Evolutionary conservation across 225 moss, liverwort and hornwort species (phyloP).

Genomic region (Neckera pumila): DNA sequence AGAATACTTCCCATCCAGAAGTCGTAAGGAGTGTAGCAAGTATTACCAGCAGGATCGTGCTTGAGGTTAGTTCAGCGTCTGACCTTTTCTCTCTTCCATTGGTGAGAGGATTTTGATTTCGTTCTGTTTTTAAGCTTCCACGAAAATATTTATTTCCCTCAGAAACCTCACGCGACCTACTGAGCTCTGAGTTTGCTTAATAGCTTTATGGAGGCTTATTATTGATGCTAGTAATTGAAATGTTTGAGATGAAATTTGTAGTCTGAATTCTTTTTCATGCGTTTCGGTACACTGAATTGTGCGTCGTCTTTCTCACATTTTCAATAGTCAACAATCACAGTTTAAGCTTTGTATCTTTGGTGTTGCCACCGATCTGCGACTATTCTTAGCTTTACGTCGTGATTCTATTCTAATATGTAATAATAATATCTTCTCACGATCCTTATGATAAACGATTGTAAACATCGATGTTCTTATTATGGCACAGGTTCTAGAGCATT

Average conservation of each 20-base stretch:
- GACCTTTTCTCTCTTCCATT: background rate
- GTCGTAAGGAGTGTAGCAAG: background rate
- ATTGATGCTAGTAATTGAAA: background rate
- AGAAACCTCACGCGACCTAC: background rate
- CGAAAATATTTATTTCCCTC: background rate
- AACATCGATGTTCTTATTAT: background rate
- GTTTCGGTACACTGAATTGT: background rate
- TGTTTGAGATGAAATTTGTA: background rate
- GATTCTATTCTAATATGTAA: background rate
- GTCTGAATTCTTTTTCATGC: background rate
- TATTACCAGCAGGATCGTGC: background rate
- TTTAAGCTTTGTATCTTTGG: background rate
- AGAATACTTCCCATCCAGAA: background rate
- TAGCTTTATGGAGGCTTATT: background rate
- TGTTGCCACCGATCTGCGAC: background rate
- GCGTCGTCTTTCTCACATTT: background rate
- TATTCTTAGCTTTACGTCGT: background rate
- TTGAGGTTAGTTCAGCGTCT: constrained; percentile 4
- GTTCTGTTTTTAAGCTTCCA: background rate
- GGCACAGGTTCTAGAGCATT: background rate
- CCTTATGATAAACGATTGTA: background rate
- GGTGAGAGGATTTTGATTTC: background rate
- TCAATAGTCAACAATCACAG: background rate
- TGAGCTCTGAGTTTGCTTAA: background rate
- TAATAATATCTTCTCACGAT: background rate